Base-by-base conservation (phyloP, 352 stramenopile genomes). In the Bremia lactucae region DNA sequence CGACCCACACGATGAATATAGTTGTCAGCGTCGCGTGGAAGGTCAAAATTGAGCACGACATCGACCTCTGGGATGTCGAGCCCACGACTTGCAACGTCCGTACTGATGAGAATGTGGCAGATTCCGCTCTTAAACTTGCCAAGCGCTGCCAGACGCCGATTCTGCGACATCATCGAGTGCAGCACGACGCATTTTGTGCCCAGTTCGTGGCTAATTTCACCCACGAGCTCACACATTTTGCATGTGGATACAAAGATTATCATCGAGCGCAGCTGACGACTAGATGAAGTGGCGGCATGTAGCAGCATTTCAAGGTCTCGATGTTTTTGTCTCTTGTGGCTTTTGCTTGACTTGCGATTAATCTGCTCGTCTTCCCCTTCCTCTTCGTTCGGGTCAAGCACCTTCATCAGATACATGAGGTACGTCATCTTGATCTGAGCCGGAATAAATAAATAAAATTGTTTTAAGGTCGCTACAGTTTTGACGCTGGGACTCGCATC, bases 371-470 rank as follows among this genome's bases (percentile, higher is more conserved):
- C 68, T 0, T 83, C 60, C 0, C 87, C 61, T 3, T 89, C 69
- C 20, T 86, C 68, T 0, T 81, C 63, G 21, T 29, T 75, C 29
- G 72, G 70, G 24, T 81, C 69, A 18, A 92, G 54, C 14, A 65
- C 58, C 29, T 65, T 66, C 40, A 96, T 68, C 21, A 96, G 49
- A 46, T 83, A 91, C 60, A 97, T 79, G 28, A 98, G 60, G 65
- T 98, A 98, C 20, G 87, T 89, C 66, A 97, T 88, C 54, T 98
- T 97, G 42, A 98, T 86, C 49, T 96, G 77, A 21, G 80, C 76
- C 3, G 96, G 96, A 62, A 98, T 97, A 59, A 99, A 97, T 50
- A 98, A 72, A 66, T 99, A 99, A 64, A 96, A 78, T 71, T 99
- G 94, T 40, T 93, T 87, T 6, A 99, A 69, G 22, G 87, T 94